Conservation (phyloP, 495 filamentous ascomycete genomes). For the Penicillium diatomitis region DNA sequence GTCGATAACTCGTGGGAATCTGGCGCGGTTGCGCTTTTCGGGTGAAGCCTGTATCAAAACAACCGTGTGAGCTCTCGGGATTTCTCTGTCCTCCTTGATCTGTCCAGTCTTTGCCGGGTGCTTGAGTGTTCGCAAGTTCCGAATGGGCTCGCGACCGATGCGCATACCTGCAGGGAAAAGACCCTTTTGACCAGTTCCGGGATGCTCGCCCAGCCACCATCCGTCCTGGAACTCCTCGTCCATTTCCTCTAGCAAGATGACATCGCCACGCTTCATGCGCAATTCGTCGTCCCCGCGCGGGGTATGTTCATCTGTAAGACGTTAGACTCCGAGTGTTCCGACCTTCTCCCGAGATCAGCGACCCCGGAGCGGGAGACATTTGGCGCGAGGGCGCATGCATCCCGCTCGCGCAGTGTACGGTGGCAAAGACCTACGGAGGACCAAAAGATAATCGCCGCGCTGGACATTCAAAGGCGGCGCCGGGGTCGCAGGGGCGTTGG, state of each 20-base stretch:
- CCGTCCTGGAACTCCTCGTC: slow-evolving; percentile 98
- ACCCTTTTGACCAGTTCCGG: slow-evolving; percentile 63
- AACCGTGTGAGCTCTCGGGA: neutral
- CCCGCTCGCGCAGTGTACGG: slow-evolving; percentile 2
- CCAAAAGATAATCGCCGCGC: slow-evolving; percentile 61
- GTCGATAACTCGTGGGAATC: slow-evolving; percentile 1
- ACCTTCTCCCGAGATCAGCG: slow-evolving; percentile 1
- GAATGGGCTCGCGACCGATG: neutral
- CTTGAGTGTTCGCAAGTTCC: neutral
- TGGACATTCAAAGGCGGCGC: slow-evolving; percentile 37
- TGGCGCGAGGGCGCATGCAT: slow-evolving; percentile 5
- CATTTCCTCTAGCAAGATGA: slow-evolving; percentile 83
- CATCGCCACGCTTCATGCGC: slow-evolving; percentile 75
- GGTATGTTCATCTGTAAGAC: slow-evolving; percentile 60
- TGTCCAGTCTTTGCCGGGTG: neutral
- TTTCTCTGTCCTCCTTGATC: neutral
- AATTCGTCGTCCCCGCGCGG: slow-evolving; percentile 88
- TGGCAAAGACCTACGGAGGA: slow-evolving; percentile 58
- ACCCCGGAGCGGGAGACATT: neutral
- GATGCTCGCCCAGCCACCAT: slow-evolving; percentile 87
- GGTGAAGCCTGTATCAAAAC: slow-evolving; percentile 13
- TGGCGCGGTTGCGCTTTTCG: slow-evolving; percentile 9
- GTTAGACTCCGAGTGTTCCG: slow-evolving; percentile 3
- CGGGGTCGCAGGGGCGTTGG: slow-evolving; percentile 9
- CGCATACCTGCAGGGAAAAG: slow-evolving; percentile 81